These are phyloP conservation scores for Pseudocercospora fijiensis DNA, from an alignment of 2,329 filamentous ascomycete species.

Conservation along the genomic window DNA sequence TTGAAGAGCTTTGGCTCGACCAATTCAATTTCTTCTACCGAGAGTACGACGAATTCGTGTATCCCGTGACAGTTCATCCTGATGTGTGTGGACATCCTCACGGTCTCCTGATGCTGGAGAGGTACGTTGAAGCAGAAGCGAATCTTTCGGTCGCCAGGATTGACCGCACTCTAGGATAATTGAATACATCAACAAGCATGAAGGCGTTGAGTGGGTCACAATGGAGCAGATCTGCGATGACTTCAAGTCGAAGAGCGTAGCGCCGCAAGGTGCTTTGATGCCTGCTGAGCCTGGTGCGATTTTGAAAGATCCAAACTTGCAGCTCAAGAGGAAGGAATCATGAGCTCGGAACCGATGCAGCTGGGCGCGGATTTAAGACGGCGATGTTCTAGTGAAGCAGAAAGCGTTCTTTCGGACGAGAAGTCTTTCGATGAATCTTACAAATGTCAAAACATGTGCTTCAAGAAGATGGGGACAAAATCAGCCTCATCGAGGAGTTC, in stretches of 20 bases:
- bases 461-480: slow-evolving; percentile 16
- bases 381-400: neutral
- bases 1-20: slow-evolving; percentile 65
- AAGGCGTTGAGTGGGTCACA: slow-evolving; percentile 65
- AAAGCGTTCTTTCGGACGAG: neutral
- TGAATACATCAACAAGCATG: slow-evolving; percentile 65
- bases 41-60: slow-evolving; percentile 74
- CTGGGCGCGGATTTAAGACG: neutral
- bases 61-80: slow-evolving; percentile 75
- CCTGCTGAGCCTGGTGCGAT: slow-evolving; percentile 58
- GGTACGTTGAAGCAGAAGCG: slow-evolving; percentile 42
- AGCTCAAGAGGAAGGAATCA: slow-evolving; percentile 35
- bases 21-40: slow-evolving; percentile 74
- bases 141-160: neutral
- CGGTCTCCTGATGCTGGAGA: slow-evolving; percentile 70
- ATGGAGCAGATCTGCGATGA: slow-evolving; percentile 72
- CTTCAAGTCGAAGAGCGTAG: slow-evolving; percentile 65
- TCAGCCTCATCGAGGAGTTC: slow-evolving; percentile 26
- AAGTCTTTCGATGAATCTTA: neutral
- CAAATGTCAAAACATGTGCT: neutral
- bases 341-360: slow-evolving; percentile 8
- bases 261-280: slow-evolving; percentile 60
- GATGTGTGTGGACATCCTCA: slow-evolving; percentile 71
- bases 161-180: slow-evolving; percentile 49
- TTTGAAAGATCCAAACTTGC: slow-evolving; percentile 44